Evolutionary conservation across 352 stramenopile species (phyloP), one percentile per base, ranked within the genome.

Genomic region (Halophytophthora polymorphica): DNA sequence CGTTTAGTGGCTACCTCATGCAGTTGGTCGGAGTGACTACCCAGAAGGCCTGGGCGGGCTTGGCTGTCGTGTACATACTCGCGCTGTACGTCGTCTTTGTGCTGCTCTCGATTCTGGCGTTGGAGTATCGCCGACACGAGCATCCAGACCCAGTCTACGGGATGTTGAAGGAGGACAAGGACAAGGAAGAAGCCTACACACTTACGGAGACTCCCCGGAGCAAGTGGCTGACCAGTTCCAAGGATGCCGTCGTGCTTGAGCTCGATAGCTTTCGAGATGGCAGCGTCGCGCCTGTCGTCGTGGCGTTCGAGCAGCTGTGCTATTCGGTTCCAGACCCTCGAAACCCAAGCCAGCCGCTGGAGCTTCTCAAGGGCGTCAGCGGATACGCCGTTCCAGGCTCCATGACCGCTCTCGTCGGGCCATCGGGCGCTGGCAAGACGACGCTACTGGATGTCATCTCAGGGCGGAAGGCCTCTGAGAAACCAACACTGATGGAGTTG

Each of bases 401-500:
- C 10, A 58, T 82, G 10, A 68, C 62, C 2, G 69, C 70, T 12
- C 50, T 83, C 21, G 74, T 79, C 54, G 72, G 72, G 1, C 58
- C 64, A 0, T 58, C 57, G 1, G 75, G 77, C 19, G 72, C 51
- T 18, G 51, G 51, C 6, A 58, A 58, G 29, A 58, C 50, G 31
- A 57, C n/a, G n/a, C n/a, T n/a, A n/a, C n/a, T n/a, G n/a, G n/a
- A n/a, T n/a, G n/a, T n/a, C n/a, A n/a, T n/a, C n/a, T n/a, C n/a
- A n/a, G n/a, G n/a, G n/a, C n/a, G n/a, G n/a, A n/a, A n/a, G n/a
- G n/a, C n/a, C n/a, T n/a, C n/a, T n/a, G n/a, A n/a, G n/a, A n/a
- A n/a, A n/a, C n/a, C n/a, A n/a, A n/a, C 50, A 3, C n/a, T 57
- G 68, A 83, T 95, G 55, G 88, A 98, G 68, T 86, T 97, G 2